A percentile compares a stretch with the other conserved stretches of the same genome.
phyloP scores from a whole-genome alignment of 108 stramenopile genomes.

The Skeletonema grethae region DNA sequence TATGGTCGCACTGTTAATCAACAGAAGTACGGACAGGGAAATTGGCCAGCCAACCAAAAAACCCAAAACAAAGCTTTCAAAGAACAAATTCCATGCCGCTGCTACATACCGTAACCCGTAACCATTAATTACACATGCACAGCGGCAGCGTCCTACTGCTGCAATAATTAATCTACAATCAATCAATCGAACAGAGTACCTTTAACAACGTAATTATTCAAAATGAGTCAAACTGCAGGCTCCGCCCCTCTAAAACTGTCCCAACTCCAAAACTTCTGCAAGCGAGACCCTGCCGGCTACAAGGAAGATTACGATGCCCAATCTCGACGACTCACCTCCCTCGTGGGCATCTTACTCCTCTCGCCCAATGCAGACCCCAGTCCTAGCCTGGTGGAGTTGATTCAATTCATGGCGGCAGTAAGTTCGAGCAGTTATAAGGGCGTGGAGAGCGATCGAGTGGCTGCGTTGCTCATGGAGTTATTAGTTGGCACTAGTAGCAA shows the following conservation, averaged over 20 bases:
- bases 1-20: no score
- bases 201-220: background rate
- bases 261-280: constrained; percentile 96
- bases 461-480: constrained; percentile 73
- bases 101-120: no score
- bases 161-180: no score
- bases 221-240: constrained; percentile 27
- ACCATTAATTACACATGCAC: no score
- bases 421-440: constrained; percentile 78
- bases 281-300: constrained; percentile 94
- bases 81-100: no score
- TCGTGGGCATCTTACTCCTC: constrained; percentile 71
- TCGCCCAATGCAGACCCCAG: constrained; percentile 78
- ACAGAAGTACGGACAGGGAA: no score
- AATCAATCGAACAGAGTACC: no score
- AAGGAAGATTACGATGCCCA: constrained; percentile 94
- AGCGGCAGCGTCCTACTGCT: no score
- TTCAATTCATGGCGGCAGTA: constrained; percentile 89
- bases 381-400: constrained; percentile 78
- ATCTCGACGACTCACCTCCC: constrained; percentile 73
- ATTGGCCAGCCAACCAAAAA: no score
- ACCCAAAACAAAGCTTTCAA: no score
- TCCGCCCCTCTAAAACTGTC: constrained; percentile 81
- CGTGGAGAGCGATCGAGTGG: constrained; percentile 78
- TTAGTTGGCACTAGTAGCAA: constrained; percentile 62